Base-by-base conservation (phyloP, 2,329 filamentous ascomycete genomes). In the Paracoccidioides lutzii region DNA sequence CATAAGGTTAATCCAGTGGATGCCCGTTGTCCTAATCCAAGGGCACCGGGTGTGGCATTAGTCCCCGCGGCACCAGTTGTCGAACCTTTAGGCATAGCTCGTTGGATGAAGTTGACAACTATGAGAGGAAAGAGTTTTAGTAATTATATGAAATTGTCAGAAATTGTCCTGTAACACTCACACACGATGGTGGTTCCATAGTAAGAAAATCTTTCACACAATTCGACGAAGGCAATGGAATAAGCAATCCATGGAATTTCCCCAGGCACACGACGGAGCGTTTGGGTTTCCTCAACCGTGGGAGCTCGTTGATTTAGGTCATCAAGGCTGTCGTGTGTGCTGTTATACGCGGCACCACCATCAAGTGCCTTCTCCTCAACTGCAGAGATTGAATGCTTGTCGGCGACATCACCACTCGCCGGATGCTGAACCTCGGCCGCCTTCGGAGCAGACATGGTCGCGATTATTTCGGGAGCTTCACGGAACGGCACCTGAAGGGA, bases 201-300 rank as follows among this genome's bases (percentile, higher is more conserved):
- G 78, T 88, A 90, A 12, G 82, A 85, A 71, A 87, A 88, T 51
- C 85, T 82, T 72, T 90, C 86, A 72, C 83, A 87, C 56, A 88
- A 73, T 70, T 90, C 86, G 57, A 86, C 81, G 59, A 88, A 82
- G 50, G 83, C 84, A 57, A 90, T 80, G 32, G 81, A 83, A 71
- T 82, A 89, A 57, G 84, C 79, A 55, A 77, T 73, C 77, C 78
- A 82, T 51, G 82, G 81, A 58, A 89, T 80, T 2, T 60, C 57
- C 9, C 64, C 68, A 0, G 68, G 55, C 1, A 73, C 64, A 41
- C 70, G 67, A 33, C 69, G 70, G 22, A 73, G 62, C 5, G 60
- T 65, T 4, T 45, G 42, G 38, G 72, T 33, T 37, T 73, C 71
- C 38, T 71, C 69, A 0, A 64, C 61, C 2, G 64, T 71, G 5